Base-by-base conservation (phyloP, 2,329 filamentous ascomycete species). In the Arthrobotrys iridis region DNA sequence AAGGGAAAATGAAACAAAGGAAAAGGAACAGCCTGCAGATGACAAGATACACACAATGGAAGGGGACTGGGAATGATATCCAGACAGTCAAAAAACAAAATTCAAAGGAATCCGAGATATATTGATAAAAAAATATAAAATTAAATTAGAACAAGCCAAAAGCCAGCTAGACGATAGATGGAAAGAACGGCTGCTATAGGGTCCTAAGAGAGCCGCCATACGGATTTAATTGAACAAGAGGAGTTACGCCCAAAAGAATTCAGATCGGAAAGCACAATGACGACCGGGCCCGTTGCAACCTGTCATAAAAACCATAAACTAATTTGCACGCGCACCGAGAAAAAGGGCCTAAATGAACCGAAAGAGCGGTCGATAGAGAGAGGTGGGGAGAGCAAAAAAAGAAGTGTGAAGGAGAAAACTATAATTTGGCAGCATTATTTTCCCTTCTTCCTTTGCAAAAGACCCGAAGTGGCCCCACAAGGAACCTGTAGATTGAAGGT, bases 241-340 rank as follows among this genome's bases (percentile, higher is more conserved):
- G 60, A 35, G 40, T 48, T 37, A 30, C 22, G 1, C 7, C 45
- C 26, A 22, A 45, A 46, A 7, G 15, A 35, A 20, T 22, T 30
- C 6, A n/a, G n/a, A n/a, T n/a, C n/a, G n/a, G n/a, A n/a, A 57
- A 46, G 63, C 50, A 41, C 57, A 41, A 70, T 70, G 65, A 70
- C 65, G 65, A 70, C 58, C 48, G 33, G 20, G 28, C 40, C 30
- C 50, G 2, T 46, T 65, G 46, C 43, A 41, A n/a, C 40, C 50
- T 59, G 63, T 46, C 50, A 41, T n/a, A 59, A 59, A 59, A 58
- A 43, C 13, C 20, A 26, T 24, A 58, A 40, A 26, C 33, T 55
- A 37, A 55, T 55, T 55, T 37, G 28, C 2, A n/a, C n/a, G n/a
- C n/a, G n/a, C n/a, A n/a, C n/a, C n/a, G n/a, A n/a, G n/a, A n/a